Evolutionary conservation across 345 rosid species (phyloP), one percentile per base, ranked within the genome.

Genomic region (Euphorbia tirucalli): DNA sequence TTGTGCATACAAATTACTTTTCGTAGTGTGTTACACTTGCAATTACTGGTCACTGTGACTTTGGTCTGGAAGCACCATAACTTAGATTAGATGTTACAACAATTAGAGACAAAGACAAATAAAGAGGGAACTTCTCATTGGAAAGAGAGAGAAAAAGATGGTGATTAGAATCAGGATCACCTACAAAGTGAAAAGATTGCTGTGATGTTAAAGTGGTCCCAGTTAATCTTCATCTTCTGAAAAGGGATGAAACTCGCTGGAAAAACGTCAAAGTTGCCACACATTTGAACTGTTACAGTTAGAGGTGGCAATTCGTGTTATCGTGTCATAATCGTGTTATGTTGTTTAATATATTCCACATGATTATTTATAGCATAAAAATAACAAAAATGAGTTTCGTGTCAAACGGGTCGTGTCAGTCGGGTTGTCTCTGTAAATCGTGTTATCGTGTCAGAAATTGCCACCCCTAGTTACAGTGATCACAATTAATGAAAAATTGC

Each of bases 281-380:
- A 7, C 85, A 56, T 74, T 88, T 90, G 88, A 89, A 94, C 97
- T 94, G 93, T 71, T 65, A 83, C 16, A n/a, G n/a, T n/a, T n/a
- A 5, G 19, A 60, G n/a, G n/a, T n/a, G n/a, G n/a, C n/a, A n/a
- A n/a, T n/a, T n/a, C n/a, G n/a, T n/a, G n/a, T n/a, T n/a, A n/a
- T n/a, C n/a, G n/a, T n/a, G n/a, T n/a, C n/a, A n/a, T n/a, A n/a
- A n/a, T n/a, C n/a, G n/a, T n/a, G n/a, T n/a, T n/a, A n/a, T n/a
- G n/a, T n/a, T n/a, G n/a, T n/a, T n/a, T n/a, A n/a, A n/a, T n/a
- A n/a, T n/a, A n/a, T n/a, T n/a, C n/a, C n/a, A n/a, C n/a, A n/a
- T n/a, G n/a, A n/a, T n/a, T n/a, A n/a, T n/a, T n/a, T n/a, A n/a
- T n/a, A n/a, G n/a, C n/a, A n/a, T n/a, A n/a, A n/a, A n/a, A n/a